Evolutionary conservation across 768 basidiomycete species (phyloP).

Genomic region (Suillus paluster): DNA sequence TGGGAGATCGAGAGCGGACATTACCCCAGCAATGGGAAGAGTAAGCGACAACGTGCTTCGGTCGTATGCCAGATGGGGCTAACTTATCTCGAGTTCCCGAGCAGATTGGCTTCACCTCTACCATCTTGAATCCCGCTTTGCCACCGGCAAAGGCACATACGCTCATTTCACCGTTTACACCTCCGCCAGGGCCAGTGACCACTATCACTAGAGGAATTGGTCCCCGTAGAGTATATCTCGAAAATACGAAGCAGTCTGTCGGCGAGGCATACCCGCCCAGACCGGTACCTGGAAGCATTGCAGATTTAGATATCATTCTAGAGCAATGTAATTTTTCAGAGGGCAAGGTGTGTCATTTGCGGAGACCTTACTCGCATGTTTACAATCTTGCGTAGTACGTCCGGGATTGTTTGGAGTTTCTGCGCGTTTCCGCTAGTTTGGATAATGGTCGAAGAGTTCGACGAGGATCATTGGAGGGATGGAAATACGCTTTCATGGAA

Average conservation of each 20-base stretch:
- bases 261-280: conserved; percentile 82
- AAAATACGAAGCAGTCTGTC: conserved; percentile 61
- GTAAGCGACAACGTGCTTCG: conserved; percentile 48
- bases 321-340: conserved; percentile 83
- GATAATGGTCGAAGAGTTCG: conserved; percentile 77
- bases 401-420: conserved; percentile 91
- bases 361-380: not conserved
- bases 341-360: conserved; percentile 55
- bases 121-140: conserved; percentile 70
- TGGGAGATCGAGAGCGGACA: conserved; percentile 94
- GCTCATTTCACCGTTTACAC: conserved; percentile 55
- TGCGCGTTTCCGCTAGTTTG: conserved; percentile 83
- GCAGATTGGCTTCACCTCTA: conserved; percentile 56
- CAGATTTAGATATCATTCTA: conserved; percentile 88
- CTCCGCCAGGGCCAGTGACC: conserved; percentile 44
- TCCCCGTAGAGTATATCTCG: conserved; percentile 74
- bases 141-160: conserved; percentile 51
- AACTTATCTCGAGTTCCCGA: conserved; percentile 55
- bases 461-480: conserved; percentile 72
- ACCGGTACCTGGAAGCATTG: conserved; percentile 78
- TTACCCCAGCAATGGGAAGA: conserved; percentile 73
- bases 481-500: conserved; percentile 84
- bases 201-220: conserved; percentile 66
- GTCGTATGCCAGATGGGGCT: conserved; percentile 5
- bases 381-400: conserved; percentile 63